Base-by-base conservation (phyloP, 331 rosid species). In the Pyrus hybrid region DNA sequence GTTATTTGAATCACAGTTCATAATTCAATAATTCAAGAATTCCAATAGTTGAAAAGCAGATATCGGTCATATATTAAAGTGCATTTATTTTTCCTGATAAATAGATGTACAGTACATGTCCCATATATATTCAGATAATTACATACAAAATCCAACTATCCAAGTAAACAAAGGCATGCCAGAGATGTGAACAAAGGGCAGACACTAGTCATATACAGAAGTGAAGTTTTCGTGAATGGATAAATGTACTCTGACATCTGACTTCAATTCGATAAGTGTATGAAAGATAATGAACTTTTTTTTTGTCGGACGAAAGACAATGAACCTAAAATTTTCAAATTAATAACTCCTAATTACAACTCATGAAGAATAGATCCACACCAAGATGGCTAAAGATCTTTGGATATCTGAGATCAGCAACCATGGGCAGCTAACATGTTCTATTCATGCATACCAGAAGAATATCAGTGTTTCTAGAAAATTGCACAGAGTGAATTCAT, bases 1-100 rank as follows among this genome's bases (percentile, higher is more conserved):
- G 92, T 78, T 82, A 82, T 76, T 69, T 68, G 69, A 77, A 86
- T 74, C 60, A 66, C 70, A 62, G 65, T 57, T 56, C 68, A 70
- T 35, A 28, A 58, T 75, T 76, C 23, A 64, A 54, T 17, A 41
- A 70, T 25, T 70, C 37, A 76, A 76, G 43, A 35, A 2, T 35
- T 41, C 47, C 47, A 41, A 41, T 41, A 41, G 47, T 11, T 5
- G 23, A 10, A 3, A 10, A 20, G 0, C 5, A 18, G 21, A 54
- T 54, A 20, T 20, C 2, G 5, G 61, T 54, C 61, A 54, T 18
- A 7, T 53, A 54, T 3, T 54, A 54, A 20, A 53, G 11, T 54
- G 61, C 61, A 54, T 54, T 11, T 41, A 37, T 20, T 54, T 53
- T 54, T 54, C 61, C 2, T 18, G 25, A 20, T 54, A 10, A 10